Evolutionary conservation across 169 alveolate species (phyloP), one percentile per base, ranked within the genome.

Genomic region (Eimeria maxima): DNA sequence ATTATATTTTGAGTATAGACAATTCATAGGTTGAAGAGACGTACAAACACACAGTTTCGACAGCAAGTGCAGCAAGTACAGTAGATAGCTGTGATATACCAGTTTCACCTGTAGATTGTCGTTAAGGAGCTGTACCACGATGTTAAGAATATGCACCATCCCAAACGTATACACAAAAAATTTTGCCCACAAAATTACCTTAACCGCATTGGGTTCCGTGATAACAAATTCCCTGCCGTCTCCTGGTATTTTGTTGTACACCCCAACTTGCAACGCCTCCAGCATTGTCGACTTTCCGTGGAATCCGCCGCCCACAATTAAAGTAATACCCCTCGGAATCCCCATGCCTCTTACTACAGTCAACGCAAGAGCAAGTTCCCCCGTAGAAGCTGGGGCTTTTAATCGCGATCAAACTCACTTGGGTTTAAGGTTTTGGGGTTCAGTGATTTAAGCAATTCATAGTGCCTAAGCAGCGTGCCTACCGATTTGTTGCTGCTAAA

Each of bases 241-340:
- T 1, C 97, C 98, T 0, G 98, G 98, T n/a, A 97, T 95, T 63
- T 97, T 96, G 97, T 97, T 96, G 96, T 97, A 97, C 29, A 96
- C 89, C 44, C 98, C 98, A 71, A 95, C 73, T 96, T 97, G 97
- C 94, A 97, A 38, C 47, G 98, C 97, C 95, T 97, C 98, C 33
- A 97, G 96, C 86, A 97, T 96, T 10, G 98, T 97, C 33, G 98
- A 94, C 95, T 97, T 97, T 38, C 98, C 98, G 92, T 97, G 98
- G 95, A 97, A 97, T 38, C 98, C 98, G 3, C 98, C 98, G 4
- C 98, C 98, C 11, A 97, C 98, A 44, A 97, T 97, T 86, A 97
- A 88, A 2, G 98, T 97, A 71, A 97, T 96, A 27, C 98, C 98
- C 8, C 86, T 81, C 80, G 91, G 95, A 73, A 97, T 87, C 44